A percentile compares a stretch with the other conserved stretches of the same genome.
Evolutionary conservation across 331 rosid species (phyloP).

Genomic region (Rosa hybrid): DNA sequence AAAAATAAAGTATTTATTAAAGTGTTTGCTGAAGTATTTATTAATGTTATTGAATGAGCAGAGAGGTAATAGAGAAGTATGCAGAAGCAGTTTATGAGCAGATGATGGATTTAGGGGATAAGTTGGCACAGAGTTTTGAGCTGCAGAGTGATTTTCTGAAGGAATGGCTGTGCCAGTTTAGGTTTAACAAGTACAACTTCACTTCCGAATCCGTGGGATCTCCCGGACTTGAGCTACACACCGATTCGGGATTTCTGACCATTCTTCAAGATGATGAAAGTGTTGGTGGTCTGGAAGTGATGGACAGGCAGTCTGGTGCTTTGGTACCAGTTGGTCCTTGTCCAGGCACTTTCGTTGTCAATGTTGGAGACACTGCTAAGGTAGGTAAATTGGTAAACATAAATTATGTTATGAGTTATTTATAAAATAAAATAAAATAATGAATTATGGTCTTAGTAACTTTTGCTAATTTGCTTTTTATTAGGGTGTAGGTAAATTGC

Average conservation of each 20-base stretch:
- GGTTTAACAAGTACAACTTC: constrained; percentile 59
- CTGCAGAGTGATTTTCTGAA: constrained; percentile 27
- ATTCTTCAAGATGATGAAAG: constrained; percentile 66
- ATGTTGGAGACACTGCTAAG: constrained; percentile 37
- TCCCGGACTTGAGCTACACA: constrained; percentile 44
- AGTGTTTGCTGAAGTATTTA: background rate
- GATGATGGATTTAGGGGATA: constrained; percentile 37
- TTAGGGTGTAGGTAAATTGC: no score
- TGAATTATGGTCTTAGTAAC: background rate
- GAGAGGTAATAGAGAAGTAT: constrained; percentile 46
- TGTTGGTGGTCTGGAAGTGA: constrained; percentile 59
- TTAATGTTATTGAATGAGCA: constrained; percentile 2
- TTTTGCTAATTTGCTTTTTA: background rate
- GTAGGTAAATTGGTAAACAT: constrained; percentile 13
- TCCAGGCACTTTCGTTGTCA: constrained; percentile 34
- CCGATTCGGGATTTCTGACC: constrained; percentile 56
- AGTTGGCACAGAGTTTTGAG: constrained; percentile 47
- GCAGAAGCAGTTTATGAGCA: constrained; percentile 41
- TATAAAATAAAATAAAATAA: no score
- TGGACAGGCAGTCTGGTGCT: constrained; percentile 31
- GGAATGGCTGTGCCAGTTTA: constrained; percentile 48
- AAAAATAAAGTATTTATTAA: background rate
- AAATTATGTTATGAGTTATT: background rate
- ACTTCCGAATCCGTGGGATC: constrained; percentile 51
- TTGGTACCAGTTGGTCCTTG: constrained; percentile 41